Evolutionary conservation across 1,284 basidiomycete species (phyloP), one percentile per base, ranked within the genome.

Genomic region (Hemileia vastatrix): DNA sequence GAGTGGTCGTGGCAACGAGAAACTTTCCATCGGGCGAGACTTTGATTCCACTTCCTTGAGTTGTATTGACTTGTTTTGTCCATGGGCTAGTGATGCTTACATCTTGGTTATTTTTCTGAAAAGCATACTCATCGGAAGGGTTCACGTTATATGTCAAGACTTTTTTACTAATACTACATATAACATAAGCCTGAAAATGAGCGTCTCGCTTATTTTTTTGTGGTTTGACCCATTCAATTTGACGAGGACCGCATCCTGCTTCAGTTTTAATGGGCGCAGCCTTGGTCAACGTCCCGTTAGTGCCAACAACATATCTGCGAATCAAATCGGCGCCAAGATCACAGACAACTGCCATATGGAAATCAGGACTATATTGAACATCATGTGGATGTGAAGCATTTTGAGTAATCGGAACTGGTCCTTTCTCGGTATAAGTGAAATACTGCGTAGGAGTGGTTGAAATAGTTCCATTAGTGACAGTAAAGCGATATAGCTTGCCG

Each of bases 291-390:
- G 18, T n/a, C 21, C 44, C 44, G 21, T 47, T 21, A 18, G 18
- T n/a, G 21, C 15, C 44, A 3, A 47, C 44, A 18, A 18, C 5
- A n/a, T 18, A 47, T 47, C 21, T 47, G 8, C 44, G 44, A 47
- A 47, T 47, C 44, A 47, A 47, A 47, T 47, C 44, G 21, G 18
- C 21, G 6, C 44, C 44, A 18, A 47, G 11, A n/a, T 47, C 44
- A 18, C 5, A n/a, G 21, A 21, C 44, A 5, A 47, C 13, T 18
- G 21, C 44, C 21, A 18, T n/a, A 47, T 5, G 18, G 21, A 18
- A 47, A 47, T 47, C 44, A 18, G 44, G 44, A n/a, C 18, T 47
- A 47, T 47, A 47, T 47, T 47, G 44, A 47, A 47, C 44, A 47
- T 47, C 44, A n/a, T 47, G 44, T 6, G 21, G 18, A n/a, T 47